Percentiles rank a stretch among this genome's conserved stretches.
These are phyloP conservation scores for Colletotrichum gloeosporioides DNA, from an alignment of 2,329 filamentous ascomycete species.

Conservation along the genomic window DNA sequence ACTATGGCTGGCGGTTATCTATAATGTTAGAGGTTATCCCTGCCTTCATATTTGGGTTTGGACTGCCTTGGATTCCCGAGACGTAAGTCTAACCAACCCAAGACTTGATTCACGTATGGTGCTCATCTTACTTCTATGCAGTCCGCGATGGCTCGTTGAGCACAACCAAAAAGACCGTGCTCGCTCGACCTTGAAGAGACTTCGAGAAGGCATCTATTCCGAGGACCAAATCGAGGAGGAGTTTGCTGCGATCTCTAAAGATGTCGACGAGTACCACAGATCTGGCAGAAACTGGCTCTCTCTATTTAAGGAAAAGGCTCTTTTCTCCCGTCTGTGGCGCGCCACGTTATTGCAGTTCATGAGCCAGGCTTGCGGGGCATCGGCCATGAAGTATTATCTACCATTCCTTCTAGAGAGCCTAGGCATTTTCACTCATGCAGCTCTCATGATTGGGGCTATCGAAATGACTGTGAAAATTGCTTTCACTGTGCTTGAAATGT, in stretches of 20 bases:
- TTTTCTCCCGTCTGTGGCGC: constrained; percentile 61
- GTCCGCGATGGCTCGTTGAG: constrained; percentile 64
- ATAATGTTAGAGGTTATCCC: constrained; percentile 58
- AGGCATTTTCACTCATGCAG: constrained; percentile 51
- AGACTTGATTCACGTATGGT: neutral
- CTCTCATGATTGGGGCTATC: constrained; percentile 59
- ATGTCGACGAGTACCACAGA: constrained; percentile 42
- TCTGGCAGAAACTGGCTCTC: constrained; percentile 45
- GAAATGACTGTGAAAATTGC: constrained; percentile 64
- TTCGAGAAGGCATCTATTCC: constrained; percentile 50
- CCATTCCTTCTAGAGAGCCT: constrained; percentile 57
- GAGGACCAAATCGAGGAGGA: constrained; percentile 44
- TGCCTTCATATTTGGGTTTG: constrained; percentile 51
- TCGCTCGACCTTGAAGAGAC: constrained; percentile 47
- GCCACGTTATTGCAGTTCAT: constrained; percentile 63
- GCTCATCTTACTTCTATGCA: constrained; percentile 26
- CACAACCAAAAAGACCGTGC: constrained; percentile 49
- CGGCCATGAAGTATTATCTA: constrained; percentile 66
- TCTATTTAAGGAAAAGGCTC: constrained; percentile 51
- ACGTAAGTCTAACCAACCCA: constrained; percentile 44
- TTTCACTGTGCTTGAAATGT: constrained; percentile 61
- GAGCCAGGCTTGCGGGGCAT: constrained; percentile 64
- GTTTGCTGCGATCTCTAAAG: constrained; percentile 50
- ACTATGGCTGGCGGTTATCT: constrained; percentile 58
- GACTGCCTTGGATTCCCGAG: constrained; percentile 59